These are phyloP conservation scores for Pythium insidiosum DNA, from an alignment of 352 stramenopile genomes.

Conservation along the genomic window DNA sequence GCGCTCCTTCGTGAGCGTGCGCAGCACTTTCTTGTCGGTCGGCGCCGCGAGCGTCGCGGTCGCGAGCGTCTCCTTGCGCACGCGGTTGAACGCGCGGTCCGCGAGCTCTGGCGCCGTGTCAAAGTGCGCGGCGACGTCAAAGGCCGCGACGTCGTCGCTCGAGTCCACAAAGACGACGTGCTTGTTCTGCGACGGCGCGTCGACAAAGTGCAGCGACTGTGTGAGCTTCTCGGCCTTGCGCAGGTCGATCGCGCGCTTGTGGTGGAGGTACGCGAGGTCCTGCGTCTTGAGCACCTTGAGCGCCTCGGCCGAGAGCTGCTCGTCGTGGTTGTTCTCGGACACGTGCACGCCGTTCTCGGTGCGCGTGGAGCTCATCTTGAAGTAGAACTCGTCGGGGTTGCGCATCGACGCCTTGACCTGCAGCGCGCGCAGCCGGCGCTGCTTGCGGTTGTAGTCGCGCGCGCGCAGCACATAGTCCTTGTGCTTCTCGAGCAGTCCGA, in stretches of 20 bases:
- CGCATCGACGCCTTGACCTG: conserved; percentile 90
- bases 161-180: conserved; percentile 94
- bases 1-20: conserved; percentile 53
- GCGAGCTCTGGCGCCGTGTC: conserved; percentile 71
- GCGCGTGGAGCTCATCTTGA: conserved; percentile 89
- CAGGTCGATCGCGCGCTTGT: conserved; percentile 74
- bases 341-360: conserved; percentile 75
- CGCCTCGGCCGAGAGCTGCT: conserved; percentile 64
- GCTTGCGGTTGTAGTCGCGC: conserved; percentile 94
- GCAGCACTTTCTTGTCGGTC: conserved; percentile 28
- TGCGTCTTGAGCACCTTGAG: conserved; percentile 94
- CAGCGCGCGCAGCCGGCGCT: conserved; percentile 84
- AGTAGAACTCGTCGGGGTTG: conserved; percentile 99
- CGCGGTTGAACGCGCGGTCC: conserved; percentile 65
- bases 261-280: conserved; percentile 93
- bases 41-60: conserved; percentile 24
- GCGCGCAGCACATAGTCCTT: conserved; percentile 97
- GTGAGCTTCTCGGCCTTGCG: conserved; percentile 77
- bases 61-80: conserved; percentile 51
- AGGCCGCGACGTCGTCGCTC: conserved; percentile 60
- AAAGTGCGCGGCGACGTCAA: conserved; percentile 92
- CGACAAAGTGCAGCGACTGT: conserved; percentile 69
- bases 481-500: conserved; percentile 97
- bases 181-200: conserved; percentile 73
- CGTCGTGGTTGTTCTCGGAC: conserved; percentile 61